Evolutionary conservation across 352 stramenopile genomes (phyloP).

Genomic region (Phytopythium oedochilum): DNA sequence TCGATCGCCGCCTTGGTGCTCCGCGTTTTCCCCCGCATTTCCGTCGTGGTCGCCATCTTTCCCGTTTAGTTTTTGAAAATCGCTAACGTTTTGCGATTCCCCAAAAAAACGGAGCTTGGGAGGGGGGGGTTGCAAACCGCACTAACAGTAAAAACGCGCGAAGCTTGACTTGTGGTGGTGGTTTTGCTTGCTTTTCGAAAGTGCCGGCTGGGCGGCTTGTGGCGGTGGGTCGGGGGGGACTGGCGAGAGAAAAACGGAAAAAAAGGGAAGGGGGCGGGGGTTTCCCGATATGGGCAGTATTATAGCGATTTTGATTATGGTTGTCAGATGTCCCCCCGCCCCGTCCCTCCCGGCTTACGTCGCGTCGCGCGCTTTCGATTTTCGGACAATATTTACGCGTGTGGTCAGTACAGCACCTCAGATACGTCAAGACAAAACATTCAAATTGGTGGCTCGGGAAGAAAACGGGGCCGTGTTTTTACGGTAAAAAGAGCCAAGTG

Average conservation of each 20-base stretch:
- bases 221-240: background rate
- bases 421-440: too few species aligned
- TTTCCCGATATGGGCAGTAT: background rate
- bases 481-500: background rate
- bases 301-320: background rate
- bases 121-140: too few species aligned
- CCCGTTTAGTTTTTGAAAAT: conserved; percentile 3
- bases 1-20: conserved; percentile 10
- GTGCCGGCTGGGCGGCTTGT: background rate
- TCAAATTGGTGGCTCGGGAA: background rate
- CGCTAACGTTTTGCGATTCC: background rate
- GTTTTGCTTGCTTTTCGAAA: conserved; percentile 5
- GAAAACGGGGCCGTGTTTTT: background rate
- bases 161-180: too few species aligned
- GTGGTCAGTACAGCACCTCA: too few species aligned
- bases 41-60: background rate
- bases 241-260: background rate
- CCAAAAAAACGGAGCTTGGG: too few species aligned
- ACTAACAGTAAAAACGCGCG: too few species aligned
- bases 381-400: too few species aligned
- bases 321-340: background rate
- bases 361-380: background rate
- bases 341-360: background rate
- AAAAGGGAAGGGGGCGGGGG: background rate
- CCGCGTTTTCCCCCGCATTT: conserved; percentile 5